Conservation (phyloP, 1,139 yeast genomes). For the Yamadazyma buinensis region DNA sequence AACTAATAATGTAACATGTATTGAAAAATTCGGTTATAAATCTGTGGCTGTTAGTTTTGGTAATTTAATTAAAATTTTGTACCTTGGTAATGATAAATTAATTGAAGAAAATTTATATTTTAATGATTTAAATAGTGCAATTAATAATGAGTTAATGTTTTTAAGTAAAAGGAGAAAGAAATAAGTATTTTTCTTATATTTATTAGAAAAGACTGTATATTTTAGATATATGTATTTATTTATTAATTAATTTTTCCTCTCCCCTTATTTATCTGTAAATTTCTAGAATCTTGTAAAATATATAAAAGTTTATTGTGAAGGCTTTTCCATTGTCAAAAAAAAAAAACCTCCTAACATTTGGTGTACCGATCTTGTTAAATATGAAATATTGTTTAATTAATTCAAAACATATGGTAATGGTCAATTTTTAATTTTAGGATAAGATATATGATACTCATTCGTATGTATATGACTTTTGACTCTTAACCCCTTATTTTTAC, state of each 20-base stretch:
- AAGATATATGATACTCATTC: no score
- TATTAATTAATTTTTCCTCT: no score
- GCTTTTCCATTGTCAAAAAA: background rate
- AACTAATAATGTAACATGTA: constrained; percentile 43
- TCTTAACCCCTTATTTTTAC: no score
- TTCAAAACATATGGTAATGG: no score
- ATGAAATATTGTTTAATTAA: no score
- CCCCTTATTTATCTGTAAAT: no score
- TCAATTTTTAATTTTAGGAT: no score
- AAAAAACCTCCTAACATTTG: background rate
- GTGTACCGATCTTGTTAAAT: background rate
- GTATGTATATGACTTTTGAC: no score
- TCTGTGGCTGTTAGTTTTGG: constrained; percentile 74
- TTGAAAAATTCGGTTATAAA: constrained; percentile 69
- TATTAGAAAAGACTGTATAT: background rate
- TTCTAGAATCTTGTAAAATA: no score
- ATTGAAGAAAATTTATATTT: constrained; percentile 42
- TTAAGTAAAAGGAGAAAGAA: constrained; percentile 43
- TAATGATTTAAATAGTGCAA: constrained; percentile 21
- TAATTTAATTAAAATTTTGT: constrained; percentile 64
- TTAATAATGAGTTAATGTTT: constrained; percentile 38
- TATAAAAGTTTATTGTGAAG: background rate
- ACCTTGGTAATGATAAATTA: constrained; percentile 59
- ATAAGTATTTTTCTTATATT: no score
- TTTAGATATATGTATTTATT: background rate